Conservation (phyloP, 768 basidiomycete genomes). For the Dentipellis fragilis region DNA sequence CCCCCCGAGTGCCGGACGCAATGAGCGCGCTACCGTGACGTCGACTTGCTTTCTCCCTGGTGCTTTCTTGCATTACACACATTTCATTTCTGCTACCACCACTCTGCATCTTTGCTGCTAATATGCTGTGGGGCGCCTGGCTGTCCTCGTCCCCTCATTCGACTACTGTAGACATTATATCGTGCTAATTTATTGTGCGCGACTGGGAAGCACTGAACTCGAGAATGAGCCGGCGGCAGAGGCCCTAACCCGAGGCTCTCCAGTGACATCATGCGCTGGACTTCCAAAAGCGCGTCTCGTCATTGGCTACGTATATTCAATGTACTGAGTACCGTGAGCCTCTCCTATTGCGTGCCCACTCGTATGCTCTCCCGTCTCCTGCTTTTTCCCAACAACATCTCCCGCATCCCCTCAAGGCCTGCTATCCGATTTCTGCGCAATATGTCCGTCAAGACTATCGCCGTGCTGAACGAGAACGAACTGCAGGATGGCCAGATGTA, state of each 20-base stretch:
- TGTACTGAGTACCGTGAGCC: too few species aligned
- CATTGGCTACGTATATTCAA: too few species aligned
- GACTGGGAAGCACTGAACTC: not conserved
- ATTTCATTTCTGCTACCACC: not conserved
- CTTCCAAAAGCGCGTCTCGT: too few species aligned
- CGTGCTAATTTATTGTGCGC: not conserved
- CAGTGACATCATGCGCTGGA: too few species aligned
- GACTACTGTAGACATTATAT: not conserved
- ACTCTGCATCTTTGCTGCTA: not conserved
- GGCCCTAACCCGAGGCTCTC: too few species aligned
- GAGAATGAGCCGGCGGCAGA: too few species aligned
- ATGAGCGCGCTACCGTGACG: conserved; percentile 6
- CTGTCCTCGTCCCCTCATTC: conserved; percentile 13
- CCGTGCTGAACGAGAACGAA: conserved; percentile 37
- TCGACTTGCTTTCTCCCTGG: not conserved
- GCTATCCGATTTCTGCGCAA: conserved; percentile 1
- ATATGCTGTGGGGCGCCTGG: not conserved
- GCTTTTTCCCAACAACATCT: not conserved
- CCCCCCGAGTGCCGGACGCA: conserved; percentile 22
- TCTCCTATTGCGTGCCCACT: not conserved
- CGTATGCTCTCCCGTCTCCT: not conserved
- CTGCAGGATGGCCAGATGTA: conserved; percentile 49
- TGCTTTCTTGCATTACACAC: too few species aligned
- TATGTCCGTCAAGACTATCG: conserved; percentile 32
- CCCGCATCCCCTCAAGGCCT: not conserved